Evolutionary conservation across 768 basidiomycete species (phyloP).

Genomic region (Agrocybe chaxingu): DNA sequence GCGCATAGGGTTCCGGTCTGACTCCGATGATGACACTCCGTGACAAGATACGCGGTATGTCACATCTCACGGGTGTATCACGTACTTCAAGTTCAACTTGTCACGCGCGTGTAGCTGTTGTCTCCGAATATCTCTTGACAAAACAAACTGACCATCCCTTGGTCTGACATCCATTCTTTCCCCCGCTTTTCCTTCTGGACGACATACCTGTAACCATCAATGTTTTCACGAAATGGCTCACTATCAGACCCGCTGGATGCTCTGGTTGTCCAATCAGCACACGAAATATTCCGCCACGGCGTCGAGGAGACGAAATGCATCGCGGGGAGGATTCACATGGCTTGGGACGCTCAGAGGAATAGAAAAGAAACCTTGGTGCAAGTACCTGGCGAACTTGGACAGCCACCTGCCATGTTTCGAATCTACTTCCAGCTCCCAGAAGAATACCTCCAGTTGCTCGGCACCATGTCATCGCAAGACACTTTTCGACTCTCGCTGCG

Average conservation of each 20-base stretch:
- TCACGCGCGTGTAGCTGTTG: too few species aligned
- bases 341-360: constrained; percentile 3
- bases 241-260: constrained; percentile 1
- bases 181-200: too few species aligned
- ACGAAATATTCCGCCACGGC: constrained; percentile 14
- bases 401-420: not conserved
- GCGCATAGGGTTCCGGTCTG: too few species aligned
- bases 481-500: constrained; percentile 45
- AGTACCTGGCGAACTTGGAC: not conserved
- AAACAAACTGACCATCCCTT: too few species aligned
- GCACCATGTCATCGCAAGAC: constrained; percentile 35
- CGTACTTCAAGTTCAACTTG: too few species aligned
- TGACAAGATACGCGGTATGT: too few species aligned
- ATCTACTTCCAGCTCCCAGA: constrained; percentile 19
- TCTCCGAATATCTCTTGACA: too few species aligned
- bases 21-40: too few species aligned
- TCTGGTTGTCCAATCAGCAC: constrained; percentile 10
- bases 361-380: constrained; percentile 10
- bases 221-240: not conserved
- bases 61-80: too few species aligned
- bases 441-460: constrained; percentile 30
- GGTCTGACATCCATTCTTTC: too few species aligned
- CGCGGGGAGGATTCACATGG: constrained; percentile 16
- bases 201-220: too few species aligned
- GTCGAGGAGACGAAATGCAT: constrained; percentile 16